Evolutionary conservation across 2,329 filamentous ascomycete genomes (phyloP), one percentile per base, ranked within the genome.

Genomic region (Fusarium sp.): DNA sequence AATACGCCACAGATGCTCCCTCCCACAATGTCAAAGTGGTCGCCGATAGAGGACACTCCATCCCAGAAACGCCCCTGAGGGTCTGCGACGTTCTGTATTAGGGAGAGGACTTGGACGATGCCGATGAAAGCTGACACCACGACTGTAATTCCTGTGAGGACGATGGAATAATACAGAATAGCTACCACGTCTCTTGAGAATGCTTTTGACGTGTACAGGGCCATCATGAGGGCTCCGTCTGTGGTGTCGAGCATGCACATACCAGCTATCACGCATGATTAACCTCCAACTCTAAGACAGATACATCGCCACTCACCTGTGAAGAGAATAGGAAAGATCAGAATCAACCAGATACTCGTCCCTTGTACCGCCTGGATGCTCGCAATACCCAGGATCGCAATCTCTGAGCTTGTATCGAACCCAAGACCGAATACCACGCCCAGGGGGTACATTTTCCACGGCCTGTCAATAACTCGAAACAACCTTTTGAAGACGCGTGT

Each of bases 381-480:
- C 0, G 94, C 93, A 71, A 98, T 97, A 1, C 95, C 96, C 2
- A 99, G 83, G 12, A 99, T 87, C 0, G 96, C 95, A 77, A 98
- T 93, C 80, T 99, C 95, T 12, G 94, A 97, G 44, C 93, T 97
- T 0, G 96, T 98, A 79, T 98, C 96, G 79, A 99, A 98, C 1
- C 95, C 96, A 1, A 98, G 86, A 0, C 95, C 96, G 77, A 95
- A 98, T 9, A 98, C 84, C 0, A 98, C 87, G 1, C 95, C 95
- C 0, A 97, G 84, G 0, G 94, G 94, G 74, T 97, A 96, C 94
- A 97, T 97, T 81, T 98, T 98, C 95, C 95, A 98, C 0, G 93
- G 92, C 10, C 88, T 83, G 75, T 92, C 89, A 37, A 92, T 86
- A 29, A 97, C 84, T 45, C 89, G 90, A 82, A 98, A 98, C 68